phyloP scores from a whole-genome alignment of 2,329 filamentous ascomycete genomes.

The Alternaria brassicae region DNA sequence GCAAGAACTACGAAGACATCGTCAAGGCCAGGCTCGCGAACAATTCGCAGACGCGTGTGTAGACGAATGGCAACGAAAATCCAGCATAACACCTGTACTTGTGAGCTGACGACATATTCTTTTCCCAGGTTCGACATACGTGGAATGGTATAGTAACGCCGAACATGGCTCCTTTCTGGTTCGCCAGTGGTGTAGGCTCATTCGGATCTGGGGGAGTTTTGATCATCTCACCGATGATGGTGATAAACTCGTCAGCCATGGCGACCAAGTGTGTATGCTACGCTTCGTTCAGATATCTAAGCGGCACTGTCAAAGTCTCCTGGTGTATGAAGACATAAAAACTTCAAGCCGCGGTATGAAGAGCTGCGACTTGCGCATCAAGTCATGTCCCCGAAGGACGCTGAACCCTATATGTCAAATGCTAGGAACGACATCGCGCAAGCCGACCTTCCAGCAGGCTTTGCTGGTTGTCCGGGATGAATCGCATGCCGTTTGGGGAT shows the following conservation, averaged over 20 bases:
- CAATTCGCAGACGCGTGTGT: conserved; percentile 34
- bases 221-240: conserved; percentile 26
- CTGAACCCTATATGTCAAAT: conserved; percentile 1
- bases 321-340: not conserved
- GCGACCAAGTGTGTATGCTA: not conserved
- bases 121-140: conserved; percentile 16
- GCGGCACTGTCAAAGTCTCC: not conserved
- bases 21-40: conserved; percentile 45
- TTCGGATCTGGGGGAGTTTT: conserved; percentile 33
- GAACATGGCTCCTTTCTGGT: conserved; percentile 31
- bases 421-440: not conserved
- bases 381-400: not conserved
- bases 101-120: conserved; percentile 8
- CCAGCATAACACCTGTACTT: conserved; percentile 34
- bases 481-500: not conserved
- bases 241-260: conserved; percentile 18
- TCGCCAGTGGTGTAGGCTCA: conserved; percentile 29
- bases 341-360: not conserved
- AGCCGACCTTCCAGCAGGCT: not conserved
- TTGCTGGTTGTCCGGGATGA: not conserved
- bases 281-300: not conserved
- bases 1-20: conserved; percentile 44
- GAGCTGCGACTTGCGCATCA: not conserved
- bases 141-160: conserved; percentile 40
- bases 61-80: conserved; percentile 36